phyloP scores from a whole-genome alignment of 1,284 basidiomycete species.

The Moniliophthora roreri region DNA sequence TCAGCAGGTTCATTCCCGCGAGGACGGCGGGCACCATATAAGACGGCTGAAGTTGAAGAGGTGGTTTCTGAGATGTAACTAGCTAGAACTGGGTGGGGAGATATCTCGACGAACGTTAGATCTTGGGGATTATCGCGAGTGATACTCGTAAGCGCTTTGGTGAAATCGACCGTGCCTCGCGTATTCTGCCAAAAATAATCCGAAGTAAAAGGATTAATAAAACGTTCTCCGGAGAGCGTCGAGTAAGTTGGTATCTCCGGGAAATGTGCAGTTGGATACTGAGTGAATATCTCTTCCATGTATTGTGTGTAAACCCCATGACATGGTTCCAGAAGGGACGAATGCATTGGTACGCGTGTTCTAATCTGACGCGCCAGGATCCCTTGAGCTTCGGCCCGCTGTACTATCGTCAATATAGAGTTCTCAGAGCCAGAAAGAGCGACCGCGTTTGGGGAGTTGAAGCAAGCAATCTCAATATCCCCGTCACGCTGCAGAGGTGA shows the following conservation, averaged over 20 bases:
- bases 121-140: constrained; percentile 4
- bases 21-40: constrained; percentile 25
- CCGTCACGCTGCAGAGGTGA: not conserved
- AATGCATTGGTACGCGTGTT: constrained; percentile 33
- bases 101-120: constrained; percentile 26
- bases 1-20: constrained; percentile 9
- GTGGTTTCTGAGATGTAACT: constrained; percentile 25
- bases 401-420: constrained; percentile 24
- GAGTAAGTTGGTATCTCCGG: constrained; percentile 12
- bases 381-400: constrained; percentile 15
- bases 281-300: constrained; percentile 24
- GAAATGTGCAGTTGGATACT: not conserved
- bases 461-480: constrained; percentile 25
- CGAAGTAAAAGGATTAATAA: constrained; percentile 4
- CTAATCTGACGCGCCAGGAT: constrained; percentile 30
- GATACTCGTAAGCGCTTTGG: constrained; percentile 12
- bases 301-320: constrained; percentile 21
- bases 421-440: constrained; percentile 29
- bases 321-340: constrained; percentile 32
- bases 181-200: constrained; percentile 25
- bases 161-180: constrained; percentile 23
- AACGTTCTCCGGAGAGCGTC: constrained; percentile 9
- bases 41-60: constrained; percentile 14
- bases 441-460: constrained; percentile 31
- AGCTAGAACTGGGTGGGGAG: constrained; percentile 32